Evolutionary conservation across 164 flowering plant species (phyloP), one percentile per base, ranked within the genome.

Genomic region (Liquidambar formosana): DNA sequence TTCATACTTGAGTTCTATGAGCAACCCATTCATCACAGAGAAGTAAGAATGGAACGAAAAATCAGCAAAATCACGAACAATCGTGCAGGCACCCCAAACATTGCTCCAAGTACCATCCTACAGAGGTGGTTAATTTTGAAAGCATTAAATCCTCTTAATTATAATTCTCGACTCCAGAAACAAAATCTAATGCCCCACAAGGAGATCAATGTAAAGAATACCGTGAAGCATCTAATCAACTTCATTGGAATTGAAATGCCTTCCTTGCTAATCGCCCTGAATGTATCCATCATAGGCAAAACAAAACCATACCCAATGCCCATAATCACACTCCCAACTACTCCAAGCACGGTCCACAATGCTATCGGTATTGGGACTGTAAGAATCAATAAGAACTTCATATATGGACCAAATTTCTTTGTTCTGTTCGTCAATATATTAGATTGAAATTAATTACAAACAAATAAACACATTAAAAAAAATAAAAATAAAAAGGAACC

Each of bases 21-120:
- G 67, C 68, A 71, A 61, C 19, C 60, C 78, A 61, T 71, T 75
- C 75, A 76, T 76, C 41, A 63, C 54, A 4, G 75, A 76, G 66
- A 71, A 71, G 65, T 71, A 71, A 43, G 78, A 71, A 64, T 76
- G 69, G 27, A 62, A 71, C 48, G 73, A 76, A 38, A 76, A 63
- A 68, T 76, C 78, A 26, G 69, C 75, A 65, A 67, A 71, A 46
- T 71, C 75, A 8, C 69, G 69, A 9, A 71, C 72, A 41, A 56
- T 48, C 0, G 71, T 75, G 64, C 75, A 75, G 38, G 75, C 74
- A 47, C 75, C 78, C 71, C 51, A 57, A 25, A 73, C 44, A 53
- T 64, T 68, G 43, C 64, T 62, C 64, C 67, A 63, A 63, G 72
- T 63, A 21, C 76, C 76, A 73, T 68, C 76, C 72, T 73, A 51